These are phyloP conservation scores for Marvania coccoides DNA, from an alignment of 139 green algal species.

Conservation along the genomic window DNA sequence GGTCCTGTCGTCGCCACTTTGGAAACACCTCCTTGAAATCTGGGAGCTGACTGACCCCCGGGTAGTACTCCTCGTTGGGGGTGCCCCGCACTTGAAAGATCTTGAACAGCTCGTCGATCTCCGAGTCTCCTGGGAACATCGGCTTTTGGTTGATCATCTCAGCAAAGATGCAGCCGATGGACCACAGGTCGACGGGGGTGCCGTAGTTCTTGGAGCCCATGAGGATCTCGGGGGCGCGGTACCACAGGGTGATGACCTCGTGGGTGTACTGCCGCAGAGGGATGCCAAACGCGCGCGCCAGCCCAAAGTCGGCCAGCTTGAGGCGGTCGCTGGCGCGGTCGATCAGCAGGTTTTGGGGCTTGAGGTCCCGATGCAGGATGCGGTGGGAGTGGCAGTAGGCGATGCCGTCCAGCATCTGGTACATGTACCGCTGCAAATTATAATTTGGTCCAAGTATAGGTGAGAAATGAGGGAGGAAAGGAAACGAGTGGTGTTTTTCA, in stretches of 20 bases:
- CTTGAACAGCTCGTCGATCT: constrained; percentile 68
- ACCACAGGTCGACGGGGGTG: constrained; percentile 96
- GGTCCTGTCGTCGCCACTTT: constrained; percentile 1
- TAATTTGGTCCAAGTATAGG: too few species aligned
- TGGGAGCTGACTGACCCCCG: constrained; percentile 43
- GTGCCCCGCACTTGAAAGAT: constrained; percentile 63
- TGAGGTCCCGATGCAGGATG: constrained; percentile 93
- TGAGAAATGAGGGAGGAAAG: too few species aligned
- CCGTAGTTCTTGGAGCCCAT: constrained; percentile 90
- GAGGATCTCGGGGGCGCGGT: constrained; percentile 94
- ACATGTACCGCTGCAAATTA: constrained; percentile 87
- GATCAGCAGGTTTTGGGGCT: constrained; percentile 97
- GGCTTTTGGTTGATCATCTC: constrained; percentile 78
- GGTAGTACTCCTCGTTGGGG: constrained; percentile 41
- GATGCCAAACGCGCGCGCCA: constrained; percentile 92
- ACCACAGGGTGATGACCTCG: constrained; percentile 98
- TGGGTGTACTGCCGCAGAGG: constrained; percentile 94
- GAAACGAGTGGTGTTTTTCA: neutral
- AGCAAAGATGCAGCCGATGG: constrained; percentile 95
- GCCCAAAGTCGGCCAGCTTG: constrained; percentile 97
- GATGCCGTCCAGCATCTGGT: constrained; percentile 90
- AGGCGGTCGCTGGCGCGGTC: constrained; percentile 71
- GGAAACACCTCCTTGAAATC: constrained; percentile 63
- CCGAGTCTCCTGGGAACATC: constrained; percentile 81
- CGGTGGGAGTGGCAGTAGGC: constrained; percentile 85